Conservation (phyloP, 2,329 filamentous ascomycete genomes). For the Botrytis hyacinthi region DNA sequence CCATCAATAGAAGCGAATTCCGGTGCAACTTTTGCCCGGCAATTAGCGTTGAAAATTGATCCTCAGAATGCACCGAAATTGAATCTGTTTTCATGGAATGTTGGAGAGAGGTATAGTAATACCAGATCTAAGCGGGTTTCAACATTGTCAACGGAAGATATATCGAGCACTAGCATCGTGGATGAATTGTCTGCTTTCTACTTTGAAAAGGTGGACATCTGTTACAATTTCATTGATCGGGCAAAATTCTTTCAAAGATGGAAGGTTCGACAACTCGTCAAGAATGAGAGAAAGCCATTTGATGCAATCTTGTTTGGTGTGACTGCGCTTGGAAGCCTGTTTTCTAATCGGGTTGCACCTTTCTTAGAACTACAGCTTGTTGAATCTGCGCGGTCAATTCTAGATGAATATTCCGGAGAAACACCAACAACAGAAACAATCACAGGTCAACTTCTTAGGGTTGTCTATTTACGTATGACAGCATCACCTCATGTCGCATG, state of each 20-base stretch:
- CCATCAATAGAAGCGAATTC: constrained; percentile 10
- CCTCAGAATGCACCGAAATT: constrained; percentile 36
- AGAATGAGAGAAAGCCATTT: constrained; percentile 35
- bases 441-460: constrained; percentile 28
- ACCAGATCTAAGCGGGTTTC: background rate
- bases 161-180: constrained; percentile 1
- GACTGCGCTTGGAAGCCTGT: constrained; percentile 39
- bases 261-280: constrained; percentile 1
- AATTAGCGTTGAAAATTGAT: constrained; percentile 3
- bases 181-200: constrained; percentile 28
- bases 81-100: constrained; percentile 42
- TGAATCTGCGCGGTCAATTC: constrained; percentile 22
- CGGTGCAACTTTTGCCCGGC: constrained; percentile 1
- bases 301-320: constrained; percentile 40
- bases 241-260: constrained; percentile 12
- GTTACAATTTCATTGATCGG: constrained; percentile 16
- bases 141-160: background rate
- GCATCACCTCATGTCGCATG: constrained; percentile 32
- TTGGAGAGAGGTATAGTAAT: constrained; percentile 32
- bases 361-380: constrained; percentile 35
- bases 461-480: constrained; percentile 30
- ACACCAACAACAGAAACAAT: constrained; percentile 29
- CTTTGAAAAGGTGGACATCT: constrained; percentile 27
- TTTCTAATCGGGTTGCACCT: constrained; percentile 29
- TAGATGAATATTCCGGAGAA: constrained; percentile 19